Conservation (phyloP, 2,329 filamentous ascomycete genomes). For the Diaporthe ampelina region DNA sequence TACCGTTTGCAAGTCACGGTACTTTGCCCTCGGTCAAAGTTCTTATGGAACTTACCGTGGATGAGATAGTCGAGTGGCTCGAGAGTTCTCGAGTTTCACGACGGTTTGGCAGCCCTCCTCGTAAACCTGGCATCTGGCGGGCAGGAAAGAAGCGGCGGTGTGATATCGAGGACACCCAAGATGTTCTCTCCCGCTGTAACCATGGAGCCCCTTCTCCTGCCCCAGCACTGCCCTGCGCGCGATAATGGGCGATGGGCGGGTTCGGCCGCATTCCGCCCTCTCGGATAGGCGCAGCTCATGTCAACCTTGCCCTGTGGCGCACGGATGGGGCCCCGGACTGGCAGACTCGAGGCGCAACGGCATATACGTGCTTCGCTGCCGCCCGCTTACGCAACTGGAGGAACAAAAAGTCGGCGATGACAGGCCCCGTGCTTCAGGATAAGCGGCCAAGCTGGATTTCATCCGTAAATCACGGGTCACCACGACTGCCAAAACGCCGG, state of each 20-base stretch:
- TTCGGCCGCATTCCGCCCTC: constrained; percentile 29
- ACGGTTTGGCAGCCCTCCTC: background rate
- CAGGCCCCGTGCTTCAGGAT: constrained; percentile 15
- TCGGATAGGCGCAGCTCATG: constrained; percentile 26
- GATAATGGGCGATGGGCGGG: constrained; percentile 13
- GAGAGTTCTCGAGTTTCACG: constrained; percentile 13
- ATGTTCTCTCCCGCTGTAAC: background rate
- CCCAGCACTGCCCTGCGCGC: background rate
- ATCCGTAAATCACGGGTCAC: background rate
- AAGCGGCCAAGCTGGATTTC: background rate
- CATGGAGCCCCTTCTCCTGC: background rate
- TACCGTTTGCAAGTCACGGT: constrained; percentile 15
- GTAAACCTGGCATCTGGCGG: background rate
- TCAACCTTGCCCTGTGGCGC: constrained; percentile 7
- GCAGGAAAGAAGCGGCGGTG: constrained; percentile 13
- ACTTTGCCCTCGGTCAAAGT: background rate
- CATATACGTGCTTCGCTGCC: background rate
- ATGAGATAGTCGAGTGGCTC: constrained; percentile 2
- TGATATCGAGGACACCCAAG: constrained; percentile 17
- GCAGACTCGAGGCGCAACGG: background rate
- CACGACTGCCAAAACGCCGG: too few relatives aligned
- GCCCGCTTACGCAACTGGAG: constrained; percentile 15
- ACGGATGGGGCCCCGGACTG: constrained; percentile 37
- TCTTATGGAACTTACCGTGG: background rate
- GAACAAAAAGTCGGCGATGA: background rate